Base-by-base conservation (phyloP, 495 filamentous ascomycete species). In the Talaromyces adpressus region DNA sequence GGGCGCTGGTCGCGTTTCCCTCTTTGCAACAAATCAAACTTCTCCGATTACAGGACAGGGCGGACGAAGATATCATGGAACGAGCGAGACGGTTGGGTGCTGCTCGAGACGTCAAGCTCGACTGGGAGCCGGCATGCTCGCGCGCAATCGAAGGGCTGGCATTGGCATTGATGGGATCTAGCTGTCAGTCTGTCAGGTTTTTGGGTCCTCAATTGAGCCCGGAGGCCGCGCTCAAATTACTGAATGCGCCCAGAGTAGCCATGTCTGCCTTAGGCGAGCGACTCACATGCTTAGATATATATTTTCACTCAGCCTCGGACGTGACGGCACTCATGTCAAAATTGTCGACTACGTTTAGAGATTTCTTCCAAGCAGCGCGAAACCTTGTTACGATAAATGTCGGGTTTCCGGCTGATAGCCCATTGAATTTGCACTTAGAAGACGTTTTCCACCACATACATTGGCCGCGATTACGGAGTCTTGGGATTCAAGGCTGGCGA, bases 401-500 rank as follows among this genome's bases (percentile, higher is more conserved):
- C 18, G 86, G 87, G 5, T 91, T 89, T 64, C 83, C 82, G 4
- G 75, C 80, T 22, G 77, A 82, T 49, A 64, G 74, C 6, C 87
- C 88, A 4, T 68, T 91, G 2, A 76, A 78, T 60, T 69, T 89
- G 16, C 69, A 72, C 27, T 78, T 89, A 0, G 84, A 89, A 56
- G 72, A 78, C 0, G 73, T 91, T 14, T 89, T 91, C 68, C 87
- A 90, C 64, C 67, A 80, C 54, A 74, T 88, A 2, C 78, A 79
- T 18, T 88, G 85, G 84, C 80, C 82, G 53, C 81, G 81, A 4
- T 77, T 90, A 1, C 77, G 83, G 36, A 84, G 85, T 1, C 81
- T 91, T 56, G 86, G 87, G 20, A 80, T 91, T 36, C 83, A 88
- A 67, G 79, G 80, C 29, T 90, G 88, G 88, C 76, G 78, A 25